These are phyloP conservation scores for Penicillium nucicola DNA, from an alignment of 495 filamentous ascomycete species.

Conservation along the genomic window DNA sequence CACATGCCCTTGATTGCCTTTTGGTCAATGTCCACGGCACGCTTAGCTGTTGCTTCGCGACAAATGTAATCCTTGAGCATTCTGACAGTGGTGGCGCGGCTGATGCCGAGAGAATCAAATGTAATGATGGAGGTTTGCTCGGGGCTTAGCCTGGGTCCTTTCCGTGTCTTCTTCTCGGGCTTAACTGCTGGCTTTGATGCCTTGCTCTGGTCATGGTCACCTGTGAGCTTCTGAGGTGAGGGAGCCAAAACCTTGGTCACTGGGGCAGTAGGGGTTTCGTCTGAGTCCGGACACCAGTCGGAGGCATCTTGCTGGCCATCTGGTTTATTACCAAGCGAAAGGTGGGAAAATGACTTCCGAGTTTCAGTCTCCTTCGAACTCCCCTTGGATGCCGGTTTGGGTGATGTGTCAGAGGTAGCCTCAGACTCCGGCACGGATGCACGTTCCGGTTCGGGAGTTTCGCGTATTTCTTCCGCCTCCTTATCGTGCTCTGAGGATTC, in stretches of 20 bases:
- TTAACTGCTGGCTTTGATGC: conserved; percentile 14
- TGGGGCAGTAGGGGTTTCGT: conserved; percentile 17
- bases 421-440: not conserved
- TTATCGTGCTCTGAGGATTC: conserved; percentile 12
- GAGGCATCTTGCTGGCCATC: not conserved
- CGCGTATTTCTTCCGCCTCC: conserved; percentile 32
- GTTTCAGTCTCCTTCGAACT: conserved; percentile 18
- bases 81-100: conserved; percentile 58
- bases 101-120: conserved; percentile 73
- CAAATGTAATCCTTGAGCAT: conserved; percentile 74
- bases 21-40: conserved; percentile 52
- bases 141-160: conserved; percentile 22
- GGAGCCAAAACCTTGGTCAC: conserved; percentile 9
- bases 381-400: no score
- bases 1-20: conserved; percentile 59
- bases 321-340: conserved; percentile 18
- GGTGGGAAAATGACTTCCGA: conserved; percentile 23
- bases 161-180: conserved; percentile 29
- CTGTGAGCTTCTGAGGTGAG: not conserved
- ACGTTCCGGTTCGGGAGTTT: conserved; percentile 30
- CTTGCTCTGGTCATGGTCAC: not conserved
- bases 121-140: conserved; percentile 71
- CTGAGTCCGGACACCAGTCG: conserved; percentile 22
- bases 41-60: conserved; percentile 69
- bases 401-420: not conserved